Conservation (phyloP, 1,139 yeast species). For the Lodderomyces jiufengensis region DNA sequence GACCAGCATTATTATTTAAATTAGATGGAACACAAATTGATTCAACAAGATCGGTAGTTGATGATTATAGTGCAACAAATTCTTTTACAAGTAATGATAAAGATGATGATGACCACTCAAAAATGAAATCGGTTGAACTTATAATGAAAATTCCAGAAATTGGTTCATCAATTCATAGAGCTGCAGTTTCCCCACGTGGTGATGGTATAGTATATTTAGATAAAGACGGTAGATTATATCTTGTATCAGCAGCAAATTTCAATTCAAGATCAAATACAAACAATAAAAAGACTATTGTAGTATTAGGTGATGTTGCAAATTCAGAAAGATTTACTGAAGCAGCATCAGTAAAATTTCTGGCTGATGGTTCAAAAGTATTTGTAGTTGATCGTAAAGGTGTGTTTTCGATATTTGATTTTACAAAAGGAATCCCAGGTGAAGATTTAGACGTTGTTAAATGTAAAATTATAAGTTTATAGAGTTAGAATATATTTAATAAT, state of each 20-base stretch:
- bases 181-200: constrained; percentile 79
- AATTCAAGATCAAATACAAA: constrained; percentile 22
- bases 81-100: constrained; percentile 20
- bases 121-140: constrained; percentile 30
- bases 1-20: constrained; percentile 36
- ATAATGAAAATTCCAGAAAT: constrained; percentile 63
- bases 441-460: constrained; percentile 78
- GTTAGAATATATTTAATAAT: not conserved
- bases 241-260: constrained; percentile 62
- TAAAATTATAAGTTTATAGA: constrained; percentile 43
- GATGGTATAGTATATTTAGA: constrained; percentile 81
- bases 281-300: constrained; percentile 52
- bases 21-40: constrained; percentile 38
- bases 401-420: constrained; percentile 77
- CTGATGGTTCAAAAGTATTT: constrained; percentile 76
- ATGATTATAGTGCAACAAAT: constrained; percentile 17
- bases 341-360: constrained; percentile 71
- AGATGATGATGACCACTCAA: constrained; percentile 15
- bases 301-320: constrained; percentile 74
- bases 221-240: constrained; percentile 69
- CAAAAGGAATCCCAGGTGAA: constrained; percentile 75
- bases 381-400: constrained; percentile 79
- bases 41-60: constrained; percentile 13
- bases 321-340: constrained; percentile 68
- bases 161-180: constrained; percentile 74